phyloP scores from a whole-genome alignment of 495 filamentous ascomycete genomes.

The Hyaloscypha variabilis region DNA sequence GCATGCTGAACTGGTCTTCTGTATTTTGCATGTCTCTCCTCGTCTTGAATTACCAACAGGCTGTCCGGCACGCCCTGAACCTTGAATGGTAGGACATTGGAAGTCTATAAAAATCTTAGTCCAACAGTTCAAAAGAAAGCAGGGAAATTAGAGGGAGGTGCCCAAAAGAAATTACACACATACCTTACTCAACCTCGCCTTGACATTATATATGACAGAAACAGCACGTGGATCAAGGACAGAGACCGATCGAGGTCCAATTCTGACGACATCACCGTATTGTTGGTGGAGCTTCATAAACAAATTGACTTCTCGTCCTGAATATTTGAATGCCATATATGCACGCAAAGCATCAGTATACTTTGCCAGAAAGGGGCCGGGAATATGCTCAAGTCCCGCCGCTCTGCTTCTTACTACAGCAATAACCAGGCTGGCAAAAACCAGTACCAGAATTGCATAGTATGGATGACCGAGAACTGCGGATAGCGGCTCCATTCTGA shows the following conservation, averaged over 20 bases:
- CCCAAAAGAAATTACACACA: no score
- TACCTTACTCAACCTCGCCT: conserved; percentile 33
- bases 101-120: no score
- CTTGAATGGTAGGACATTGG: background rate
- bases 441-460: no score
- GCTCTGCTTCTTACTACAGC: no score
- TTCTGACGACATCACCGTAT: conserved; percentile 49
- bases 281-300: conserved; percentile 17
- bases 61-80: background rate
- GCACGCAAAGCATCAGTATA: conserved; percentile 18
- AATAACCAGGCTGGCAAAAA: no score
- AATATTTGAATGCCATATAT: background rate
- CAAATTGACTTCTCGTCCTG: conserved; percentile 34
- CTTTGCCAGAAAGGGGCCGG: conserved; percentile 15
- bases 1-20: conserved; percentile 31
- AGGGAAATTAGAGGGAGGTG: no score
- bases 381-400: conserved; percentile 15
- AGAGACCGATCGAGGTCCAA: conserved; percentile 41
- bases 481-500: no score
- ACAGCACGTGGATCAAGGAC: conserved; percentile 42
- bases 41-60: conserved; percentile 6
- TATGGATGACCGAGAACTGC: no score
- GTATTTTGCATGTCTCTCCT: conserved; percentile 17
- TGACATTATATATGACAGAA: conserved; percentile 38
- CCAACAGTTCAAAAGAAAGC: no score